A percentile compares a stretch with the other conserved stretches of the same genome.
phyloP scores from a whole-genome alignment of 371 early-diverging fungal genomes.

The Rhizopus arrhizus region DNA sequence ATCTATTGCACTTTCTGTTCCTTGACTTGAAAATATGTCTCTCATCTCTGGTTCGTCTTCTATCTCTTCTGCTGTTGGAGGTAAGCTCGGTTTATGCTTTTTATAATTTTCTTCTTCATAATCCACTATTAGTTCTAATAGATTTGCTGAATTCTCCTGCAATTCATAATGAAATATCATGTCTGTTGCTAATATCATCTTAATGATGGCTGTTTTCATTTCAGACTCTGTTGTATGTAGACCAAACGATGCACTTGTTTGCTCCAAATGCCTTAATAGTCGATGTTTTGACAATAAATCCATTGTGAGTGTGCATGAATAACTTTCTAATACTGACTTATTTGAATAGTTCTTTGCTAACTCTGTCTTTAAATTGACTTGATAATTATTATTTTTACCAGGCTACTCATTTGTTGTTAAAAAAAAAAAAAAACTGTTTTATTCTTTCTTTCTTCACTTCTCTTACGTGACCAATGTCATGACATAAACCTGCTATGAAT shows the following conservation, averaged over 20 bases:
- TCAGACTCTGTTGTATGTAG: slow-evolving; percentile 49
- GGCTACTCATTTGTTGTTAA: slow-evolving; percentile 52
- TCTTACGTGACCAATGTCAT: slow-evolving; percentile 91
- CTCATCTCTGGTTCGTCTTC: slow-evolving; percentile 29
- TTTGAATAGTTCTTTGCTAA: slow-evolving; percentile 71
- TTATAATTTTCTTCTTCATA: slow-evolving; percentile 9
- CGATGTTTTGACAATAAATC: slow-evolving; percentile 70
- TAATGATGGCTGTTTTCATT: slow-evolving; percentile 55
- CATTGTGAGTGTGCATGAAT: slow-evolving; percentile 76
- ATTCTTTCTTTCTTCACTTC: too few species aligned
- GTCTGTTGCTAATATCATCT: slow-evolving; percentile 83
- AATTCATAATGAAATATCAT: slow-evolving; percentile 88
- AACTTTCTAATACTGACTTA: slow-evolving; percentile 82
- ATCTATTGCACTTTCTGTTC: slow-evolving; percentile 40
- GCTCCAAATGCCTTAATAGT: slow-evolving; percentile 54
- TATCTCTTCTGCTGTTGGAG: slow-evolving; percentile 28
- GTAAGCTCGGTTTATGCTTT: slow-evolving; percentile 25
- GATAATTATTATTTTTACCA: slow-evolving; percentile 86
- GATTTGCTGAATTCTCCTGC: slow-evolving; percentile 63
- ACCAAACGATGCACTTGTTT: slow-evolving; percentile 34
- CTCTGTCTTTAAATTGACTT: slow-evolving; percentile 82
- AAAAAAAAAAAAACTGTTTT: not conserved
- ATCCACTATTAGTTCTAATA: slow-evolving; percentile 34
- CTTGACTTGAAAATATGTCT: slow-evolving; percentile 44
- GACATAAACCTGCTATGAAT: slow-evolving; percentile 84